Evolutionary conservation across 2,329 filamentous ascomycete species (phyloP), one percentile per base, ranked within the genome.

Genomic region (Blastomyces silverae): DNA sequence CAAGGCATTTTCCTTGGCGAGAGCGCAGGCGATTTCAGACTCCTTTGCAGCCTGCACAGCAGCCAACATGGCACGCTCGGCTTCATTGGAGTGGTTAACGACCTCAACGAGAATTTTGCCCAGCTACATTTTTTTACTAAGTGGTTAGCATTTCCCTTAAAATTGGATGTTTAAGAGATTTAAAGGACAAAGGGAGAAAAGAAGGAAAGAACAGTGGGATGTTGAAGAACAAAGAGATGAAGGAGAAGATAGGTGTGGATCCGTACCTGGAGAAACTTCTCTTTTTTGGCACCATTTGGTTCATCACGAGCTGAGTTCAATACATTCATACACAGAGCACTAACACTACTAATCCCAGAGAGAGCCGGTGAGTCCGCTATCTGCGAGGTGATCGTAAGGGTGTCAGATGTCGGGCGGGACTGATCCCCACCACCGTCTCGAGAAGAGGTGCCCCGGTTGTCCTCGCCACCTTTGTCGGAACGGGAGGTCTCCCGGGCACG

Each of bases 41-140:
- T 68, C 64, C 31, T 67, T 70, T 34, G 69, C 69, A 55, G 69
- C 67, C 56, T 69, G 67, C 37, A 68, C 64, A 22, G 69, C 69
- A 6, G 61, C 64, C 7, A 70, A 59, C 69, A 70, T 70, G n/a
- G 69, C 64, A 48, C 67, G 67, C 34, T 70, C 67, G 0, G 69
- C 69, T 52, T 70, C 67, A 50, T 70, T 66, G n/a, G 66, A 67
- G 55, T 69, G 59, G 48, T 70, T 70, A n/a, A 70, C 66, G 0
- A 67, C 64, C 52, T 70, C 68, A 53, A 70, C 67, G 39, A 69
- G 67, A 44, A 67, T 66, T 63, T 66, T 67, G 15, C 66, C 69
- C 7, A 70, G 60, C 65, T 66, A 65, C 37, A 20, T 53, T n/a
- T 25, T 46, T 39, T 59, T 22, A 11, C 6, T 4, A 37, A 22